Evolutionary conservation across 78 protist species (phyloP).

Genomic region (Chrysochromulina parva): DNA sequence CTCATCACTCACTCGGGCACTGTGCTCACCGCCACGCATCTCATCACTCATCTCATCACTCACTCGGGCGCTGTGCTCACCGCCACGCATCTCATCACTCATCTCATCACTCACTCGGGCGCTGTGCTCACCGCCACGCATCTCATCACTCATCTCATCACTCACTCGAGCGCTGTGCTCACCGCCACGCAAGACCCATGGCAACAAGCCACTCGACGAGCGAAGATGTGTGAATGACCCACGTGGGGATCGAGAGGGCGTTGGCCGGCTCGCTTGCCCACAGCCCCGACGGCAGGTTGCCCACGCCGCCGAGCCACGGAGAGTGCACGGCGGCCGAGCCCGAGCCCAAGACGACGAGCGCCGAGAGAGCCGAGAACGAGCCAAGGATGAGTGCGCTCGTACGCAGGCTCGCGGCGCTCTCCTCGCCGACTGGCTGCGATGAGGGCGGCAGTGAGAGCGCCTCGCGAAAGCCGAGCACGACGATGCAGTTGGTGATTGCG

Average conservation of each 20-base stretch:
- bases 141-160: too few relatives aligned
- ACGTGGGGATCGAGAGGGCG: constrained; percentile 46
- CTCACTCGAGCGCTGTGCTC: too few relatives aligned
- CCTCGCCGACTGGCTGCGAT: neutral
- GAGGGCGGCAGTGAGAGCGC: neutral
- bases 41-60: too few relatives aligned
- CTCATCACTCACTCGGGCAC: too few relatives aligned
- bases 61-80: too few relatives aligned
- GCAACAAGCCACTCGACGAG: constrained; percentile 28
- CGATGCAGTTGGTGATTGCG: constrained; percentile 44
- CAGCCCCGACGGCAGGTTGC: neutral
- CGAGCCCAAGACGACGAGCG: neutral
- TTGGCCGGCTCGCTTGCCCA: constrained; percentile 44
- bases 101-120: too few relatives aligned
- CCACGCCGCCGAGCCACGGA: constrained; percentile 25
- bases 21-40: too few relatives aligned
- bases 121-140: too few relatives aligned
- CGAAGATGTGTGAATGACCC: constrained; percentile 18
- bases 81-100: too few relatives aligned
- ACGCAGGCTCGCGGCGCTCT: neutral
- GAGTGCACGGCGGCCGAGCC: neutral
- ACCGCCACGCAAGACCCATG: neutral
- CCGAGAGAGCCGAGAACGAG: neutral
- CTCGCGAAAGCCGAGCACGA: constrained; percentile 7
- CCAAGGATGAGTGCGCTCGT: neutral